Evolutionary conservation across 2,329 filamentous ascomycete species (phyloP), one percentile per base, ranked within the genome.

Genomic region (Zymoseptoria tritici): DNA sequence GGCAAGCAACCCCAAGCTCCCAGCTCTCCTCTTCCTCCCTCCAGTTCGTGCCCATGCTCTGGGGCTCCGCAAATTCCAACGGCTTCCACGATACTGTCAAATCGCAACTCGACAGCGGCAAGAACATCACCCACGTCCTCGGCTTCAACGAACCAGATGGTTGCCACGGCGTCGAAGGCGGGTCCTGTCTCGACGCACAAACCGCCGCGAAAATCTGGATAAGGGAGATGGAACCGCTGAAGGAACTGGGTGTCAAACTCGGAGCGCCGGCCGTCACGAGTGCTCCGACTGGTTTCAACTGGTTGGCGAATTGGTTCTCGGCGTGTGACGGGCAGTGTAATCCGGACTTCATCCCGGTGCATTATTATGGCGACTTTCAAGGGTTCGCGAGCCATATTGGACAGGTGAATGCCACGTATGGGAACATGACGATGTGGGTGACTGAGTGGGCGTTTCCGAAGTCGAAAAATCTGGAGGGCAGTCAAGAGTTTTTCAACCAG

Each of bases 31-130:
- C 79, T 29, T 67, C 79, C 13, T 73, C 79, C 13, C 83, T 93
- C 66, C 81, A 89, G 72, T 94, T 90, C 73, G 85, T 93, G 1
- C 89, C 90, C 55, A 91, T 91, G 89, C 82, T 91, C 61, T 93
- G 87, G 86, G 88, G 88, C 31, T 70, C 62, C 53, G 65, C 79
- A 59, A 71, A 76, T 26, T 80, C 83, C 69, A 85, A 81, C 0
- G 77, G 79, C 0, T 92, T 92, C 72, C 78, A 85, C 49, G 74
- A 80, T 58, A 76, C 80, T 1, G 82, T 93, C 49, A 81, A 78
- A 66, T 63, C 67, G 1, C 78, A 86, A 56, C 79, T 90, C 57
- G 66, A 77, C 52, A 66, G 73, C 49, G 77, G 77, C 46, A 80
- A 76, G 64, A 85, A 86, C 63, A 84, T 92, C 68, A 80, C 77